These are phyloP conservation scores for Daldinia vernicosa DNA, from an alignment of 495 filamentous ascomycete genomes.

Conservation along the genomic window DNA sequence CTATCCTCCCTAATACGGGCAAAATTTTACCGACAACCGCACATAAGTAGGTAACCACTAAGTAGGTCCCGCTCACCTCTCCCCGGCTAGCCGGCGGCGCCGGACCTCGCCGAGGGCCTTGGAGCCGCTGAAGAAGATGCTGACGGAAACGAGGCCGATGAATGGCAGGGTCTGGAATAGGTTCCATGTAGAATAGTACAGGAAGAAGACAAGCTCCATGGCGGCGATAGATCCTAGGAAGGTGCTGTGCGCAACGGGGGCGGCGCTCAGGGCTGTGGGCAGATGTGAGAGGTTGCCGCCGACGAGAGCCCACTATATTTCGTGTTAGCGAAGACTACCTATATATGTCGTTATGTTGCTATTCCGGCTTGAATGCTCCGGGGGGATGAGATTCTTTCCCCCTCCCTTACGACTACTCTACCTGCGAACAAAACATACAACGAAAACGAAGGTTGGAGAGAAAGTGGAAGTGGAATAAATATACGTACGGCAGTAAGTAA, in stretches of 20 bases:
- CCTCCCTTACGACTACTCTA: too few relatives aligned
- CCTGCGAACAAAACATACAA: neutral
- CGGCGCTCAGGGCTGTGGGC: conserved; percentile 71
- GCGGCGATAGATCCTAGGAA: conserved; percentile 86
- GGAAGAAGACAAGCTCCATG: conserved; percentile 90
- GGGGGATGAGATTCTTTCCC: too few relatives aligned
- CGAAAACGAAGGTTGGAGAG: neutral
- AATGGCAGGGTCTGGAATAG: conserved; percentile 89
- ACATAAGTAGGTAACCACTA: neutral
- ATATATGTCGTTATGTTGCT: neutral
- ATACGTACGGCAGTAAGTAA: conserved; percentile 74
- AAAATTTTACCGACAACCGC: neutral
- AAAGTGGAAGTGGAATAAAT: too few relatives aligned
- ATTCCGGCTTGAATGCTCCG: too few relatives aligned
- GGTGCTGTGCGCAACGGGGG: conserved; percentile 78
- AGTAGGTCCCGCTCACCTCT: conserved; percentile 60
- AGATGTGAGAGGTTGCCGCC: conserved; percentile 88
- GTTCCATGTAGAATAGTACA: conserved; percentile 95
- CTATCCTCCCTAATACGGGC: neutral
- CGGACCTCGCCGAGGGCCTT: conserved; percentile 94
- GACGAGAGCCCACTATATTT: conserved; percentile 73
- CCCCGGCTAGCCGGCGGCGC: conserved; percentile 79
- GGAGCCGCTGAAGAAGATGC: conserved; percentile 87
- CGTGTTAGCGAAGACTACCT: conserved; percentile 11
- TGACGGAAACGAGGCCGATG: conserved; percentile 68